Evolutionary conservation across 192 early-diverging fungal species (phyloP), one percentile per base, ranked within the genome.

Genomic region (Chytriomyces sp.): DNA sequence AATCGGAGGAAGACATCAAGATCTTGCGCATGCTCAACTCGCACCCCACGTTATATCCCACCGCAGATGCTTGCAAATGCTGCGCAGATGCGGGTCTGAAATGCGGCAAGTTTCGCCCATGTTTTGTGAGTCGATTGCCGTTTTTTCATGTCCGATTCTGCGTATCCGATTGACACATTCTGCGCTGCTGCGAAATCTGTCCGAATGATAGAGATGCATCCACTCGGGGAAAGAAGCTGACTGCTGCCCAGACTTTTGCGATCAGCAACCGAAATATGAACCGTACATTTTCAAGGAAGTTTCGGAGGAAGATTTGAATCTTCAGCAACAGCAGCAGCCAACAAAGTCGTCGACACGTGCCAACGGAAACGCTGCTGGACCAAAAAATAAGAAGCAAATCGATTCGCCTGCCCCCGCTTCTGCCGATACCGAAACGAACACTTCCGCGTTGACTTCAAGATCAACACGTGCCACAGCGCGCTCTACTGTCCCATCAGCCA

Each of bases 41-140:
- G 4, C 69, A 53, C 18, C 69, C 69, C 20, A 43, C 26, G 10
- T 10, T 46, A 10, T 28, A 13, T 16, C 48, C 24, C 6, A 16
- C 69, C 2, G 57, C 26, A 23, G 26, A 24, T 59, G 45, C 53
- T 8, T 73, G 71, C 60, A 60, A 24, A n/a, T 13, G 13, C 45
- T 73, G 71, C 45, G 59, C n/a, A 13, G 43, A 8, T 8, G 59
- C 8, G 18, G 71, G 71, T 10, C 7, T 26, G 6, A 73, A 28
- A 26, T 73, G 71, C 49, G 71, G 71, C 44, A 60, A 62, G 44
- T 73, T 23, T 45, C 53, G 71, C 7, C 71, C 71, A 13, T 73
- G 71, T 45, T 73, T 16, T 16, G 71, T 73, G 61, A 61, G 71
- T 61, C 6, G 28, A 10, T 35, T 9, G 10, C 44, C 59, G 43